These are phyloP conservation scores for Myxozyma kluyveri DNA, from an alignment of 805 yeast species.

Conservation along the genomic window DNA sequence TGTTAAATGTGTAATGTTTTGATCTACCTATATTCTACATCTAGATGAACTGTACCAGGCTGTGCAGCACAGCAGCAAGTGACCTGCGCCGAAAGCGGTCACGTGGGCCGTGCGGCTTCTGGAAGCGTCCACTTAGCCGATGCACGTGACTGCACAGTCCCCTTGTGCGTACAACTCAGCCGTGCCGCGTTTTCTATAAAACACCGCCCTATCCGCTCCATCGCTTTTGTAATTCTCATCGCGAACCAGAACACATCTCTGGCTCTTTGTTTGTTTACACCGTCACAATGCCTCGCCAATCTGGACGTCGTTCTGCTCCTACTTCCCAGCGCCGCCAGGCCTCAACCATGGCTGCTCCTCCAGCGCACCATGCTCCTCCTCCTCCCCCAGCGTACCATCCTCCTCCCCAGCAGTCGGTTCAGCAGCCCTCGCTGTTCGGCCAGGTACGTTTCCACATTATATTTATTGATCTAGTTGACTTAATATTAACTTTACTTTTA, in stretches of 20 bases:
- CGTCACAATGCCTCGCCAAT: constrained; percentile 29
- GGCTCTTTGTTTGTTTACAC: not conserved
- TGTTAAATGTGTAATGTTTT: too few species aligned
- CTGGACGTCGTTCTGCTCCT: constrained; percentile 39
- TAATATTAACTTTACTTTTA: constrained; percentile 34
- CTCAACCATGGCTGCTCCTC: constrained; percentile 64
- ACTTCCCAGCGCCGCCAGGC: constrained; percentile 55
- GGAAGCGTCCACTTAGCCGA: not conserved
- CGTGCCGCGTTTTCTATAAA: not conserved
- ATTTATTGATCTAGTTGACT: not conserved
- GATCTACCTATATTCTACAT: too few species aligned
- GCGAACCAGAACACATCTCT: too few species aligned
- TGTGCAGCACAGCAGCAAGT: too few species aligned
- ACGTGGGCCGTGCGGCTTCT: not conserved
- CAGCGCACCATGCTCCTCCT: constrained; percentile 52
- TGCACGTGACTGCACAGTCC: not conserved
- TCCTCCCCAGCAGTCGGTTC: constrained; percentile 48
- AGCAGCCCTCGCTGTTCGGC: constrained; percentile 45
- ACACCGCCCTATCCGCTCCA: not conserved
- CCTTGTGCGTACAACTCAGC: not conserved
- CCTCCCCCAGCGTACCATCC: constrained; percentile 45
- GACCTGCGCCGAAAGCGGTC: too few species aligned
- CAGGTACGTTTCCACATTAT: constrained; percentile 32
- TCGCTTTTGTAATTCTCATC: not conserved
- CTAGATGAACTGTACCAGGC: too few species aligned